Evolutionary conservation across 768 basidiomycete species (phyloP), one percentile per base, ranked within the genome.

Genomic region (Hypholoma sublateritium): DNA sequence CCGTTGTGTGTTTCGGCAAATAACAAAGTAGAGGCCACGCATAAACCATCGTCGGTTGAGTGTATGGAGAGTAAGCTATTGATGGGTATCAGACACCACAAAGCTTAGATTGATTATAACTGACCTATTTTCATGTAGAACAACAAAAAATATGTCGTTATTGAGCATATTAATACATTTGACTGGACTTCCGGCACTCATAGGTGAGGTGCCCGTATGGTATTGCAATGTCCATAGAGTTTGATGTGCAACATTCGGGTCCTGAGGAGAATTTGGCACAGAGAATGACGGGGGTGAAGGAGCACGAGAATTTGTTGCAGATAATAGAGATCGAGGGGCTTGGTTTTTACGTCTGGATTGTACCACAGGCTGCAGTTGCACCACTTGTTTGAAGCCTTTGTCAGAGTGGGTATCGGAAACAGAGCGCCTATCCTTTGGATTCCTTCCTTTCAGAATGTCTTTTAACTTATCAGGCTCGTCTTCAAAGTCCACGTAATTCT

Each of bases 401-500:
- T 70, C 62, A 5, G 67, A 61, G n/a, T 50, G 62, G 4, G 56
- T 56, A 12, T 74, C 72, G 1, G 63, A 61, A 32, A 63, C 25
- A 14, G 61, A 45, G 11, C 67, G 62, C 45, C 67, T 74, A 16
- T 79, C 77, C 57, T 72, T 83, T 16, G 71, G 74, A 34, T 72
- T 71, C 55, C 69, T 79, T 9, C 81, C 83, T 63, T 85, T 87
- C 32, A 93, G 69, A 65, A 93, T 76, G 35, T 85, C 87, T 66
- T 88, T 91, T 59, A 93, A 75, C 61, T 84, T 86, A 53, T 86
- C 87, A 1, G 86, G 78, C 65, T 93, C 91, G 43, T 91, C 88
- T 2, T 93, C 91, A 55, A 85, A 91, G 65, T 93, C 92, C 1
- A 92, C 86, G 64, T 82, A 86, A 61, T 85, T 90, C 71, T 82